These are phyloP conservation scores for Neostapfia colusana DNA, from an alignment of 176 grass and related monocot genomes.

Conservation along the genomic window DNA sequence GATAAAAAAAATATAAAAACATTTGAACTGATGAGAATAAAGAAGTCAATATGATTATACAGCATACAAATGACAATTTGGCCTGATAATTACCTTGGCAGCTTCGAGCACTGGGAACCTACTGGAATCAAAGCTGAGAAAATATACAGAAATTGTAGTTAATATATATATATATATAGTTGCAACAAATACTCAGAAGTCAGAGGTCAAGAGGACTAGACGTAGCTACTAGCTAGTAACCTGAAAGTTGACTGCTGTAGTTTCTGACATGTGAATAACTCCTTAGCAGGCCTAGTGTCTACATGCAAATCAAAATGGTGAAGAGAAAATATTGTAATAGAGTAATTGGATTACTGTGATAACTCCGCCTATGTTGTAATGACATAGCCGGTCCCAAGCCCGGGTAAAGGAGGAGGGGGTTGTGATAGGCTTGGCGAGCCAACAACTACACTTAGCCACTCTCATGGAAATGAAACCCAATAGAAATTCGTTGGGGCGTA, in stretches of 20 bases:
- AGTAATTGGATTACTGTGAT: not conserved
- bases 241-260: conserved; percentile 75
- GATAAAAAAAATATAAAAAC: not conserved
- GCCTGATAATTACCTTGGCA: conserved; percentile 30
- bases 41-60: not conserved
- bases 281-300: conserved; percentile 66
- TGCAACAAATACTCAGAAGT: conserved; percentile 9
- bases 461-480: no score
- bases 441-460: no score
- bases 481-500: no score
- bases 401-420: no score
- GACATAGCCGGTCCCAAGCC: no score
- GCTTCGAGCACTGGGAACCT: conserved; percentile 40
- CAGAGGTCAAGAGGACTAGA: conserved; percentile 8
- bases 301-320: conserved; percentile 5
- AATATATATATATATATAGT: not conserved
- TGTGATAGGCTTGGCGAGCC: no score
- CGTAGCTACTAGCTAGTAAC: conserved; percentile 47
- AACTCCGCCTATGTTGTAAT: no score
- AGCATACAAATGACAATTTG: not conserved
- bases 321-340: not conserved
- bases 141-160: not conserved
- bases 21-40: not conserved
- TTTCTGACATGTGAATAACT: conserved; percentile 63
- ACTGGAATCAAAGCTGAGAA: conserved; percentile 50